Evolutionary conservation across 2,329 filamentous ascomycete species (phyloP).

Genomic region (Fusarium pseudograminearum): DNA sequence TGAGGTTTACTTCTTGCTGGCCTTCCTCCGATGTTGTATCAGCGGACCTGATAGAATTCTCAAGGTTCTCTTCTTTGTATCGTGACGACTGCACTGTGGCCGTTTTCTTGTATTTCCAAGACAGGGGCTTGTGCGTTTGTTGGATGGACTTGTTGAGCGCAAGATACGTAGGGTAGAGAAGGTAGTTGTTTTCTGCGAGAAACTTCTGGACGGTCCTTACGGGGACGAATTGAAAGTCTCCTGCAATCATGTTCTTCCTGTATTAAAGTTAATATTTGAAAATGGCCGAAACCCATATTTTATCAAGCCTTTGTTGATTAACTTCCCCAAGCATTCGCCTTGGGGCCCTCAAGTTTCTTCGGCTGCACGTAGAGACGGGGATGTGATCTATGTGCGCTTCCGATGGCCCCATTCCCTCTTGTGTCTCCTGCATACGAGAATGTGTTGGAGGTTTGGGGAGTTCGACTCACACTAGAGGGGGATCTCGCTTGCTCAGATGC

Average conservation of each 20-base stretch:
- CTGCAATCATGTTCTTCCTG: slow-evolving; percentile 37
- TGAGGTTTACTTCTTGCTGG: slow-evolving; percentile 4
- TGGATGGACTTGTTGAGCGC: slow-evolving; percentile 19
- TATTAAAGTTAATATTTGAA: slow-evolving; percentile 14
- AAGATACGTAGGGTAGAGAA: slow-evolving; percentile 38
- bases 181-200: slow-evolving; percentile 22
- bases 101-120: slow-evolving; percentile 28
- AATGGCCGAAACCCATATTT: not conserved
- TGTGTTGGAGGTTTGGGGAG: not conserved
- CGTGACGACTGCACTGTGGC: not conserved
- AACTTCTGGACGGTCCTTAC: slow-evolving; percentile 16
- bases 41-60: not conserved
- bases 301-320: not conserved
- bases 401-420: not conserved
- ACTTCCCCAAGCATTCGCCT: no score
- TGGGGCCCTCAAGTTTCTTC: not conserved
- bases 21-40: not conserved
- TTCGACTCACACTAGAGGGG: not conserved
- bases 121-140: not conserved
- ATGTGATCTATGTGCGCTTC: not conserved
- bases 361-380: not conserved
- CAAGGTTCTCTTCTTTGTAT: slow-evolving; percentile 25
- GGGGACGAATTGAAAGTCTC: slow-evolving; percentile 43
- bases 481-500: not conserved
- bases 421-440: not conserved